These are phyloP conservation scores for Cordyceps javanica DNA, from an alignment of 2,329 filamentous ascomycete species.

Conservation along the genomic window DNA sequence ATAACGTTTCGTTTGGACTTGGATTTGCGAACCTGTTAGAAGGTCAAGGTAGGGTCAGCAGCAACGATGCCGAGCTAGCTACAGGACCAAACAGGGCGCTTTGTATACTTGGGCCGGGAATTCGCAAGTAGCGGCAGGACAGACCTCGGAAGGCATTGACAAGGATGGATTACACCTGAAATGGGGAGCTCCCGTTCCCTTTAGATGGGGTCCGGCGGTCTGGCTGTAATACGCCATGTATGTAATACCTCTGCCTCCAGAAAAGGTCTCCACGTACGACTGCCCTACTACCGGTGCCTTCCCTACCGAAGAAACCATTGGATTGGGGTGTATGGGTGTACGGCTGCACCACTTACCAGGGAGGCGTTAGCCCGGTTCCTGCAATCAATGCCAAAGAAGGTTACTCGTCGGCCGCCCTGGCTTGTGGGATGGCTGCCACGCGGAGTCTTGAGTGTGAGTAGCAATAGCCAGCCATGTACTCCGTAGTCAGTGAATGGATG, in stretches of 20 bases:
- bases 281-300: not conserved
- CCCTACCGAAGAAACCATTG: slow-evolving; percentile 1
- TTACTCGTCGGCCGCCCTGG: slow-evolving; percentile 2
- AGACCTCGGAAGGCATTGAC: slow-evolving; percentile 11
- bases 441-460: not conserved
- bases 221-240: slow-evolving; percentile 11
- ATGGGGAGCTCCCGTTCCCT: slow-evolving; percentile 10
- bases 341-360: not conserved
- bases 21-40: not conserved
- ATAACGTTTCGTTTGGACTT: not conserved
- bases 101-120: slow-evolving; percentile 3
- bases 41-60: slow-evolving; percentile 8
- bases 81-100: not conserved
- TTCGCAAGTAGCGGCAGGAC: slow-evolving; percentile 2
- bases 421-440: not conserved
- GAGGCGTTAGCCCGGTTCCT: slow-evolving; percentile 6
- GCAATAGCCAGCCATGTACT: not conserved
- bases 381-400: not conserved
- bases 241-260: slow-evolving; percentile 4
- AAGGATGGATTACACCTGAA: slow-evolving; percentile 11
- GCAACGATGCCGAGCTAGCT: not conserved
- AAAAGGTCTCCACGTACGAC: slow-evolving; percentile 7
- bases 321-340: not conserved
- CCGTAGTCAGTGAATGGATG: not conserved
- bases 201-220: slow-evolving; percentile 9